Base-by-base conservation (phyloP, 805 yeast genomes). In the Candida pseudoglaebosa region DNA sequence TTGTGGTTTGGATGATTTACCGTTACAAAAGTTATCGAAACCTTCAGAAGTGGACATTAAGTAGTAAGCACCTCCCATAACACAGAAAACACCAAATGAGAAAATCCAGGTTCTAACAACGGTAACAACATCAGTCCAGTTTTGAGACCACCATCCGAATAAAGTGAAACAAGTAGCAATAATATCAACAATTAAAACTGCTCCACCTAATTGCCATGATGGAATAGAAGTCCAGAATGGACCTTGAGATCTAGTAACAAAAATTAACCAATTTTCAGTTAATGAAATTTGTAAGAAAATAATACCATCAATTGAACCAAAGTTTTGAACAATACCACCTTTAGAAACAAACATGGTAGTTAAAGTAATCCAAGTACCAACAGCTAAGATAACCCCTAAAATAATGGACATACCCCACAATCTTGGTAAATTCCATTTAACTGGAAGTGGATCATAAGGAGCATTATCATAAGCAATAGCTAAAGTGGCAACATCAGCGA, bases 401-500 rank as follows among this genome's bases (percentile, higher is more conserved):
- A 88, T 62, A 53, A 86, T 78, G 53, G 96, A 88, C 89, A 88
- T 83, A 77, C 95, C 93, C 96, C 96, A 88, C 72, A 88, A 78
- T 80, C 93, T 83, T 71, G 95, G 95, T 59, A 85, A 71, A 83
- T 89, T 87, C 96, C 96, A 88, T 73, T 88, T 89, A 57, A 89
- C 96, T 56, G 96, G 96, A 62, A 71, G 71, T 66, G 84, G 89
- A 63, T 90, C 88, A 76, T 74, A 88, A 56, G 96, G 96, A 73
- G 96, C 96, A 59, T 88, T 88, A 72, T 88, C 96, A 76, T 88
- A 88, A 67, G 96, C 96, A 78, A 88, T 88, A 59, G 96, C 93
- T 62, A 88, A 77, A 62, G 96, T 88, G 56, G 96, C 96, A 77
- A 88, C 93, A 75, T 88, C 96, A 63, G 96, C 96, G 67, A 88